Conservation (phyloP, 1,139 yeast genomes). For the Lodderomyces parapsilosis region DNA sequence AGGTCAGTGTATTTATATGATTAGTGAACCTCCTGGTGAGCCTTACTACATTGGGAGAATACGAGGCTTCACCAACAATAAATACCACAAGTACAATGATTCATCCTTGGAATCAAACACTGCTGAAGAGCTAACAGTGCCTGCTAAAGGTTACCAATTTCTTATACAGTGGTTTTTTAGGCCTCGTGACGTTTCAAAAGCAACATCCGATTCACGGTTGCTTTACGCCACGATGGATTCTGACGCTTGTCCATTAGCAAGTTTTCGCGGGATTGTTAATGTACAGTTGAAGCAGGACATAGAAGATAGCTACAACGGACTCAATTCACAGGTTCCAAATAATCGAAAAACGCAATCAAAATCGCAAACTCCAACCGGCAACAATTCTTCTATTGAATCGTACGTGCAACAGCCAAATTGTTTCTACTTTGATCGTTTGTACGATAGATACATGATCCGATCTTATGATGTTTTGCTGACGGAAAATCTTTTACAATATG, state of each 20-base stretch:
- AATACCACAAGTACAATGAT: constrained; percentile 5
- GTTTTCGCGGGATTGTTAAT: constrained; percentile 73
- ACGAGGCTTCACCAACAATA: constrained; percentile 64
- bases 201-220: constrained; percentile 68
- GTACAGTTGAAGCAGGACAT: constrained; percentile 72
- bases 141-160: constrained; percentile 53
- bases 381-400: constrained; percentile 34
- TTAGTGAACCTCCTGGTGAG: constrained; percentile 93
- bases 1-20: constrained; percentile 77
- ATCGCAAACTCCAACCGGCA: neutral
- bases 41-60: constrained; percentile 89
- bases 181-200: constrained; percentile 77
- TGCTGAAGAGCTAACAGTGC: constrained; percentile 18
- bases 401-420: constrained; percentile 61
- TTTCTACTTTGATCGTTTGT: constrained; percentile 84
- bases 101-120: neutral
- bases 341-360: constrained; percentile 6
- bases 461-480: constrained; percentile 68
- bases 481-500: constrained; percentile 48
- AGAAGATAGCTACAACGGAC: constrained; percentile 32
- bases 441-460: constrained; percentile 82
- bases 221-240: constrained; percentile 85
- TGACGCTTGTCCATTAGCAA: constrained; percentile 74
- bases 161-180: constrained; percentile 92
- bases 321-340: neutral